Base-by-base conservation (phyloP, 2,329 filamentous ascomycete species). In the Aspergillus glaucus region DNA sequence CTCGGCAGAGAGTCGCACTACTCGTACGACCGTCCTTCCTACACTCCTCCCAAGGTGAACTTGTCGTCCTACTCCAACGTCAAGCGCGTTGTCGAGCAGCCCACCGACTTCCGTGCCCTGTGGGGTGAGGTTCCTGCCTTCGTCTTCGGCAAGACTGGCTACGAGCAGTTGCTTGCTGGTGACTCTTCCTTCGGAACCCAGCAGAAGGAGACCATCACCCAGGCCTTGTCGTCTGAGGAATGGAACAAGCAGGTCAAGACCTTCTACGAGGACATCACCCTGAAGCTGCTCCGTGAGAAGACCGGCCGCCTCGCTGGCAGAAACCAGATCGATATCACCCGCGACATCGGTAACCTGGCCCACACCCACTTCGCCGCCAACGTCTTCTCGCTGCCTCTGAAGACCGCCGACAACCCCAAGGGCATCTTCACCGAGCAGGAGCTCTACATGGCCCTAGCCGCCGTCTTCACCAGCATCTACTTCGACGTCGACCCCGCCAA, bases 1-100 rank as follows among this genome's bases (percentile, higher is more conserved):
- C 75, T 93, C 4, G 79, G 80, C 48, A 81, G 85, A 41, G 85
- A 77, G 41, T 72, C 85, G 26, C 73, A 83, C 24, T 94, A 91
- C 69, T 81, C 79, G 63, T 93, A 82, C 60, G 78, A 81, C 4
- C 77, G 79, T 2, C 87, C 88, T 0, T 61, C 66, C 0, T 75
- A 68, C 50, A 74, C 73, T 2, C 70, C 76, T 0, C 72, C 75
- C 1, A 71, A 75, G 1, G 70, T 85, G 21, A 75, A 81, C 50
- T 70, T 88, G 51, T 74, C 74, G 2, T 84, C 84, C 1, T 83
- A 84, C 61, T 73, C 74, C 12, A 82, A 77, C 0, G 82, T 80
- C 26, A 79, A 80, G 62, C 69, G 81, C 43, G 73, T 91, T 22
- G 72, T 89, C 12, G 75, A 79, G 10, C 78, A 84, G 54, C 72